Evolutionary conservation across 352 stramenopile species (phyloP).

Genomic region (Globisporangium spiculum): DNA sequence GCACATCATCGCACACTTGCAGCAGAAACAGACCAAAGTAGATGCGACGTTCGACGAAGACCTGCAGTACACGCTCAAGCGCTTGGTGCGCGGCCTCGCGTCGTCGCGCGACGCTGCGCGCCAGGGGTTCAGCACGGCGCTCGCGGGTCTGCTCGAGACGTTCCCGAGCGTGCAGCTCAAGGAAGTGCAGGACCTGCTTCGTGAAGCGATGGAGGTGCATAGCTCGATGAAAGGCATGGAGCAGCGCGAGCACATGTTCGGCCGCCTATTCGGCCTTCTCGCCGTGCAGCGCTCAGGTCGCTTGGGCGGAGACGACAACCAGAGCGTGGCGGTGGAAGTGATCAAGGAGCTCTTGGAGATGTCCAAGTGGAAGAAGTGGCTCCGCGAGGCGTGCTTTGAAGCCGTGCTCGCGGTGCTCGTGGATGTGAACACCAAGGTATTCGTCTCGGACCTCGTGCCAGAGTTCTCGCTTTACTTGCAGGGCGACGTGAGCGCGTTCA

Average conservation of each 20-base stretch:
- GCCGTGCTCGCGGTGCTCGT: conserved; percentile 56
- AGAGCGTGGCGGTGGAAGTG: conserved; percentile 37
- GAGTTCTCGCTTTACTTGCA: conserved; percentile 29
- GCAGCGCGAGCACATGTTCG: conserved; percentile 91
- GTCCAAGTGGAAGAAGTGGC: conserved; percentile 84
- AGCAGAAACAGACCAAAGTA: conserved; percentile 25
- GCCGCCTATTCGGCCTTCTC: conserved; percentile 85
- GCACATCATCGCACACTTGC: conserved; percentile 51
- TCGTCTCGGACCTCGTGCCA: conserved; percentile 42
- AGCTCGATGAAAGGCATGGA: conserved; percentile 90
- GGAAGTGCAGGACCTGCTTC: conserved; percentile 57
- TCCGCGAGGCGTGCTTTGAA: conserved; percentile 79
- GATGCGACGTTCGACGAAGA: conserved; percentile 37
- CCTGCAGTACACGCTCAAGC: conserved; percentile 89
- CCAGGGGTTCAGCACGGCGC: conserved; percentile 87
- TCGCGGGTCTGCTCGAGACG: conserved; percentile 58
- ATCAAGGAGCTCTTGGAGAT: conserved; percentile 40
- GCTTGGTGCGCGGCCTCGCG: conserved; percentile 85
- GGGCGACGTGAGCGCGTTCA: conserved; percentile 43
- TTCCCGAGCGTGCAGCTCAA: conserved; percentile 46
- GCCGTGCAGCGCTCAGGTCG: conserved; percentile 77
- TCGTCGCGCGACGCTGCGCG: conserved; percentile 87
- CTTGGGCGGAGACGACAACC: conserved; percentile 35
- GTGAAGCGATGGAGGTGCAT: conserved; percentile 76
- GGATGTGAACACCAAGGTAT: conserved; percentile 44